A percentile compares a stretch with the other conserved stretches of the same genome.
These are phyloP conservation scores for Hymenoscyphus occultus DNA, from an alignment of 2,329 filamentous ascomycete species.

Conservation along the genomic window DNA sequence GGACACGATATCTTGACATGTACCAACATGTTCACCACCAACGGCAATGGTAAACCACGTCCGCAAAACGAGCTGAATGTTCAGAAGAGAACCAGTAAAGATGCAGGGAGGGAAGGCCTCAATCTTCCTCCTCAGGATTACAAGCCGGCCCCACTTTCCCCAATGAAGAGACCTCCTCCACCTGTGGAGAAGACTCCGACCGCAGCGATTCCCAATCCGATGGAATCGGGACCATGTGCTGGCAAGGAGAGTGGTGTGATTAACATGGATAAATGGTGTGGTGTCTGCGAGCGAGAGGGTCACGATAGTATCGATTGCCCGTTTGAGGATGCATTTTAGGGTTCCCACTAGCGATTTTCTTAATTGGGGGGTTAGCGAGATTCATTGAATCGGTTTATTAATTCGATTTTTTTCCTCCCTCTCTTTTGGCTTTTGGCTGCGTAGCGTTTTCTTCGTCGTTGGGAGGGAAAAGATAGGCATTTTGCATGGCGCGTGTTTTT, in stretches of 20 bases:
- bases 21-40: slow-evolving; percentile 71
- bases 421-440: neutral
- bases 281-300: slow-evolving; percentile 90
- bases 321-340: slow-evolving; percentile 74
- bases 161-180: slow-evolving; percentile 43
- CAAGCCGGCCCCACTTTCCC: slow-evolving; percentile 55
- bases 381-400: too few relatives aligned
- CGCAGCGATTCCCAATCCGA: slow-evolving; percentile 56
- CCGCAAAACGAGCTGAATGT: slow-evolving; percentile 11
- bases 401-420: neutral
- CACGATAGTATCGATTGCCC: slow-evolving; percentile 96
- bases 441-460: slow-evolving; percentile 9
- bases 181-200: slow-evolving; percentile 41
- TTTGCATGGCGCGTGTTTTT: slow-evolving; percentile 22
- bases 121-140: slow-evolving; percentile 44
- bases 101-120: slow-evolving; percentile 40
- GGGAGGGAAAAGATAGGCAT: slow-evolving; percentile 8
- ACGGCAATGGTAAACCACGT: slow-evolving; percentile 17
- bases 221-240: slow-evolving; percentile 66
- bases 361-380: too few relatives aligned
- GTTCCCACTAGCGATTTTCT: neutral
- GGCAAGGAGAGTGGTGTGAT: slow-evolving; percentile 76
- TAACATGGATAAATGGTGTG: slow-evolving; percentile 92
- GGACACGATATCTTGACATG: slow-evolving; percentile 95
- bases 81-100: slow-evolving; percentile 37